Conservation (phyloP, 441 rosid genomes). For the Hura crepitans region DNA sequence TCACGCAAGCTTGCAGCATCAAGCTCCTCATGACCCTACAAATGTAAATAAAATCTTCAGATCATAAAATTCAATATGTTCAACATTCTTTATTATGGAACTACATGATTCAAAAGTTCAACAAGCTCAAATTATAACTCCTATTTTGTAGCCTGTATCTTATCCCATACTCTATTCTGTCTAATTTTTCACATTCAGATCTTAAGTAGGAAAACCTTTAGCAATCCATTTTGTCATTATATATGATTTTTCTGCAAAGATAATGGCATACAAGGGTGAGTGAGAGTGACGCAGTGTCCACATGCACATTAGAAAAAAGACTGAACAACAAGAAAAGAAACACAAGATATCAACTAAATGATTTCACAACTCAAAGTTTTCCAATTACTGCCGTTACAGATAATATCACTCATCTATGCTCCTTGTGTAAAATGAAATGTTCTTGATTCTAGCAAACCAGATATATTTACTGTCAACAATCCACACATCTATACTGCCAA, state of each 20-base stretch:
- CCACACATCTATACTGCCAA: neutral
- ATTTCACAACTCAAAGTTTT: neutral
- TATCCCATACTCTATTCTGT: neutral
- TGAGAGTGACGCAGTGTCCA: neutral
- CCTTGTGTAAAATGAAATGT: neutral
- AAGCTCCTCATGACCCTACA: conserved; percentile 95
- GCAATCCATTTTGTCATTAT: neutral
- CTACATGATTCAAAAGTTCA: neutral
- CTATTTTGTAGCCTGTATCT: neutral
- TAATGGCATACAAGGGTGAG: neutral
- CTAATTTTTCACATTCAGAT: neutral
- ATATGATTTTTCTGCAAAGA: neutral
- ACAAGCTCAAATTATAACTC: neutral
- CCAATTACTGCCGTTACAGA: neutral
- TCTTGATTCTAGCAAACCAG: neutral
- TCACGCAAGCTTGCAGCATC: conserved; percentile 99
- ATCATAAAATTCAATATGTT: neutral
- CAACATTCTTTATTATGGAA: neutral
- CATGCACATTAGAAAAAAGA: neutral
- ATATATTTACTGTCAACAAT: neutral
- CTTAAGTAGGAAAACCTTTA: neutral
- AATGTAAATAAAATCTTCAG: conserved; percentile 9
- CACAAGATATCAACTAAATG: neutral
- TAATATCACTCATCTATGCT: neutral
- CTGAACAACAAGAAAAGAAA: no score